Evolutionary conservation across 371 early-diverging fungal species (phyloP).

Genomic region (Entomophthora muscae): DNA sequence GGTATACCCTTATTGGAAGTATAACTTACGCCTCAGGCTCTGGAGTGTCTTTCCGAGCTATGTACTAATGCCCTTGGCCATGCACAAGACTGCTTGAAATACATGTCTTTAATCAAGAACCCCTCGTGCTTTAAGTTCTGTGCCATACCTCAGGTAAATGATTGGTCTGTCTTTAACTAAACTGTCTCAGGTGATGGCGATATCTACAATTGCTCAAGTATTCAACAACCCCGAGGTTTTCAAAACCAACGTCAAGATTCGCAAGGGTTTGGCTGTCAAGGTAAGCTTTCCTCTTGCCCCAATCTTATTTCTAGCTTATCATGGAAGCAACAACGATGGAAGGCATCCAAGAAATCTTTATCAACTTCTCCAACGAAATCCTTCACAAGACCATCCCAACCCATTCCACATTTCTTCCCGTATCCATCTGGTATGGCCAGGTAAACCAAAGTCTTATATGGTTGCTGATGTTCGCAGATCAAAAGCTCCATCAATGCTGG

Average conservation of each 20-base stretch:
- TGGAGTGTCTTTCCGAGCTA: conserved; percentile 67
- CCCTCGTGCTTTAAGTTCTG: conserved; percentile 78
- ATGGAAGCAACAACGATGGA: conserved; percentile 9
- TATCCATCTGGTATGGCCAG: conserved; percentile 8
- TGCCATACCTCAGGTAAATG: conserved; percentile 80
- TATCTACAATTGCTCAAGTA: conserved; percentile 73
- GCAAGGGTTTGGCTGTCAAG: conserved; percentile 81
- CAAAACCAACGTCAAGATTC: conserved; percentile 69
- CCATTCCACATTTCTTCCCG: not conserved
- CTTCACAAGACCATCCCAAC: not conserved
- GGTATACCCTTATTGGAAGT: conserved; percentile 14
- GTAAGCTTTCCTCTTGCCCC: conserved; percentile 22
- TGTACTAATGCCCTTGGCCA: conserved; percentile 67
- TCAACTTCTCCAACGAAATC: conserved; percentile 1
- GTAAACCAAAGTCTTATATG: not conserved
- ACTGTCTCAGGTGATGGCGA: conserved; percentile 62
- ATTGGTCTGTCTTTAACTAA: conserved; percentile 11
- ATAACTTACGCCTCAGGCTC: conserved; percentile 18
- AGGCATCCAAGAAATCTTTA: conserved; percentile 3
- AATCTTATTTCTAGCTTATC: conserved; percentile 2
- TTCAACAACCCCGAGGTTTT: conserved; percentile 72
- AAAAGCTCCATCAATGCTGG: not conserved
- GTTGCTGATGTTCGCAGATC: not conserved
- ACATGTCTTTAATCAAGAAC: conserved; percentile 55
- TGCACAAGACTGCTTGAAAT: conserved; percentile 73